A percentile compares a stretch with the other conserved stretches of the same genome.
These are phyloP conservation scores for Blastobotrys ciferrii DNA, from an alignment of 1,139 yeast genomes.

Conservation along the genomic window DNA sequence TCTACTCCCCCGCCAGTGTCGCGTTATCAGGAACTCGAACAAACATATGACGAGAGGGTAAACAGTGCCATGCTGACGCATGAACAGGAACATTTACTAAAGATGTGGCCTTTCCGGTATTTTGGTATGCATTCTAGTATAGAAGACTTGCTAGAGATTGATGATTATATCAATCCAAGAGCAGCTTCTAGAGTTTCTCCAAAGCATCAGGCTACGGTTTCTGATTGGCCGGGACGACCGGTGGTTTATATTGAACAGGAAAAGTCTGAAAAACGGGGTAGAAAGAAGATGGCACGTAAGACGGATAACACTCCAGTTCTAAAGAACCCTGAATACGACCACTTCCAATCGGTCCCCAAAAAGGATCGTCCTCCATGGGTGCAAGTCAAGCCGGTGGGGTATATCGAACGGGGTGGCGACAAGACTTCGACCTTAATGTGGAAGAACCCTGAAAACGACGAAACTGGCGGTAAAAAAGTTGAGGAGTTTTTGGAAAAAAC, in stretches of 20 bases:
- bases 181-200: conserved; percentile 78
- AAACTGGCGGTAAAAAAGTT: conserved; percentile 34
- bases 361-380: conserved; percentile 69
- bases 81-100: conserved; percentile 35
- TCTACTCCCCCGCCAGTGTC: conserved; percentile 40
- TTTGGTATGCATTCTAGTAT: conserved; percentile 73
- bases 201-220: conserved; percentile 68
- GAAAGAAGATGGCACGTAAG: conserved; percentile 6
- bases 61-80: conserved; percentile 33
- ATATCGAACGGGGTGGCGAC: conserved; percentile 82
- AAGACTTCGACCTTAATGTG: conserved; percentile 69
- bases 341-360: conserved; percentile 27
- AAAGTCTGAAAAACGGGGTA: conserved; percentile 19
- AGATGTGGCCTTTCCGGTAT: conserved; percentile 72
- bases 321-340: conserved; percentile 30
- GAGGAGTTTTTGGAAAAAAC: conserved; percentile 58
- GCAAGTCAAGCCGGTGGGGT: conserved; percentile 75
- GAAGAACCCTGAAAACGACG: conserved; percentile 43
- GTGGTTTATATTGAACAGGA: conserved; percentile 62
- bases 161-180: conserved; percentile 79
- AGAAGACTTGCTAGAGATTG: conserved; percentile 76
- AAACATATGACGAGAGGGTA: conserved; percentile 38
- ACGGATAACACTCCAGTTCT: neutral
- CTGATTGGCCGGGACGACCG: conserved; percentile 66
- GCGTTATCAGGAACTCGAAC: conserved; percentile 57